Evolutionary conservation across 1,284 basidiomycete genomes (phyloP).

Genomic region (Cystobasidiaceae sp.): DNA sequence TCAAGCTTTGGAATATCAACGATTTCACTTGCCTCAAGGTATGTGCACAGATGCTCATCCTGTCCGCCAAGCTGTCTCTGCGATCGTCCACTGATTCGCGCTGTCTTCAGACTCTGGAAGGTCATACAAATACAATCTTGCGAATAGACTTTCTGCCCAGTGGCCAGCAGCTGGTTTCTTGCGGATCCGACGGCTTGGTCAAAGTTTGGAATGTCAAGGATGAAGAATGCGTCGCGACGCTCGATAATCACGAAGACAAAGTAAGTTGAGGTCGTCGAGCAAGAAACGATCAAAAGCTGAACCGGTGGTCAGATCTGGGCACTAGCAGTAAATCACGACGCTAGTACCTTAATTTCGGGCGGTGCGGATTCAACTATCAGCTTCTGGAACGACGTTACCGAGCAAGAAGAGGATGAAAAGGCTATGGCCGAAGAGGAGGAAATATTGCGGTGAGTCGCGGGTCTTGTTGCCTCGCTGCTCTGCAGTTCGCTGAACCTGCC

Average conservation of each 20-base stretch:
- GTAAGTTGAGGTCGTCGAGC: too few relatives aligned
- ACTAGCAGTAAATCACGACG: slow-evolving; percentile 69
- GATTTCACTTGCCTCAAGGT: slow-evolving; percentile 82
- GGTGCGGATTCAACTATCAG: slow-evolving; percentile 90
- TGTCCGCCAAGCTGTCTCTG: background rate
- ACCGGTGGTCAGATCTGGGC: slow-evolving; percentile 99
- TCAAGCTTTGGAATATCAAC: slow-evolving; percentile 88
- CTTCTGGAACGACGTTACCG: slow-evolving; percentile 90
- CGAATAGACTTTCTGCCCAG: slow-evolving; percentile 79
- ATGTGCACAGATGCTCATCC: too few relatives aligned
- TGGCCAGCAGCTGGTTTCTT: slow-evolving; percentile 80
- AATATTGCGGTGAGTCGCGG: slow-evolving; percentile 71
- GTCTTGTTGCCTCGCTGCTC: too few relatives aligned
- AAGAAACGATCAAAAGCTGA: too few relatives aligned
- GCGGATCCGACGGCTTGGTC: slow-evolving; percentile 87
- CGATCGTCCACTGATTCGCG: slow-evolving; percentile 27
- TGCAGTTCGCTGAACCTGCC: too few relatives aligned
- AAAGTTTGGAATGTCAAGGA: slow-evolving; percentile 91
- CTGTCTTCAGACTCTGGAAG: slow-evolving; percentile 91
- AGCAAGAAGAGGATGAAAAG: slow-evolving; percentile 66
- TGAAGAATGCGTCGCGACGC: slow-evolving; percentile 77
- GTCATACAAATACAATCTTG: slow-evolving; percentile 94
- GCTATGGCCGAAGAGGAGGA: slow-evolving; percentile 64
- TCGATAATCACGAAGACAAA: slow-evolving; percentile 96
- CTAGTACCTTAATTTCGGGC: slow-evolving; percentile 76